Conservation (phyloP, 371 early-diverging fungal genomes). For the Furculomyces boomerangus region DNA sequence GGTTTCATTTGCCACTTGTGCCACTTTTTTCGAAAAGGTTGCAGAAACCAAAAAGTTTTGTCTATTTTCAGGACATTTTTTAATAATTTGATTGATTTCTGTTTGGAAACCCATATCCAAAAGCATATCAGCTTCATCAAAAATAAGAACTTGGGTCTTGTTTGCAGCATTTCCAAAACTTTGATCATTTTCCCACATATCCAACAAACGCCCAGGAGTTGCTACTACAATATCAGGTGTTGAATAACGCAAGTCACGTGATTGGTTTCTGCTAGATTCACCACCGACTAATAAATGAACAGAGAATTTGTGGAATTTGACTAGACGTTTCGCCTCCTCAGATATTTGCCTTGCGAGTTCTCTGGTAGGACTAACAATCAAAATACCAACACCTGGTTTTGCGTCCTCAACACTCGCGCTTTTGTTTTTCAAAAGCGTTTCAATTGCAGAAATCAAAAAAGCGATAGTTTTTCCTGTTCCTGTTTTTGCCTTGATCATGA, state of each 20-base stretch:
- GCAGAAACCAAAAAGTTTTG: constrained; percentile 97
- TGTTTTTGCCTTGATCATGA: constrained; percentile 88
- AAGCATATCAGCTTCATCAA: constrained; percentile 98
- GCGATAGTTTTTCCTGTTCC: constrained; percentile 97
- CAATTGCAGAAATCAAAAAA: constrained; percentile 81
- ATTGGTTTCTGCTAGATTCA: constrained; percentile 41
- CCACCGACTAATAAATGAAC: constrained; percentile 88
- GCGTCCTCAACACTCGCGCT: constrained; percentile 22
- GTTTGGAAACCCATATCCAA: constrained; percentile 96
- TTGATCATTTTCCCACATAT: constrained; percentile 50
- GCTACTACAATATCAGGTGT: constrained; percentile 83
- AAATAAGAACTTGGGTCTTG: constrained; percentile 54
- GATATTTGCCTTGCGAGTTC: constrained; percentile 93
- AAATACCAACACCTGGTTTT: constrained; percentile 36
- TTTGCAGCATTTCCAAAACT: constrained; percentile 35
- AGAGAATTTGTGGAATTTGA: constrained; percentile 34
- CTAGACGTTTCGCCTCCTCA: constrained; percentile 56
- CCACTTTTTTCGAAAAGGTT: constrained; percentile 76
- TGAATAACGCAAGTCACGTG: constrained; percentile 31
- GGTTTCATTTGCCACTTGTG: constrained; percentile 48
- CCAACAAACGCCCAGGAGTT: constrained; percentile 87
- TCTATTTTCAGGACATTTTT: constrained; percentile 55
- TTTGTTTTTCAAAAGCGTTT: constrained; percentile 29
- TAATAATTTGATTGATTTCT: constrained; percentile 70
- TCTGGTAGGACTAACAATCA: constrained; percentile 91